These are phyloP conservation scores for Tricholoma terreum DNA, from an alignment of 768 basidiomycete species.

Conservation along the genomic window DNA sequence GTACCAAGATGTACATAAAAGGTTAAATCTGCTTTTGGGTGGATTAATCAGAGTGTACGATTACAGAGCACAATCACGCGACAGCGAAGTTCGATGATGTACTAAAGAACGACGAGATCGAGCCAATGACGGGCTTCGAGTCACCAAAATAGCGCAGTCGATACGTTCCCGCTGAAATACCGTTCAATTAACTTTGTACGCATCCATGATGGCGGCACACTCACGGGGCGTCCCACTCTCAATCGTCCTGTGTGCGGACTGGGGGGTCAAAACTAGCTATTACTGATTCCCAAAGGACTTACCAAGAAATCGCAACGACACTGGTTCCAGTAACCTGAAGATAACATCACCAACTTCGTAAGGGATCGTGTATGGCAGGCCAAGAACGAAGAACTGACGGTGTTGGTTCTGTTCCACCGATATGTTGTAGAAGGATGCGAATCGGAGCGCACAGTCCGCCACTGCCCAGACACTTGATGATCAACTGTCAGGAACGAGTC, in stretches of 20 bases:
- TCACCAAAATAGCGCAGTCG: conserved; percentile 73
- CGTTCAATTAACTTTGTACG: background rate
- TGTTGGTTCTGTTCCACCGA: conserved; percentile 58
- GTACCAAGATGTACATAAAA: background rate
- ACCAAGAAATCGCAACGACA: conserved; percentile 67
- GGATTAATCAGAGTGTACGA: background rate
- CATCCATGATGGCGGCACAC: conserved; percentile 14
- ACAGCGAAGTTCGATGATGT: conserved; percentile 62
- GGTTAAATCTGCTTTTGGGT: background rate
- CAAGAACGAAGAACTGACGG: conserved; percentile 33
- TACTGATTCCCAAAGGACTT: conserved; percentile 16
- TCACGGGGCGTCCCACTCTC: conserved; percentile 57
- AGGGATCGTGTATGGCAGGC: conserved; percentile 1
- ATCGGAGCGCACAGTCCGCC: conserved; percentile 63
- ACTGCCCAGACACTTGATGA: conserved; percentile 42
- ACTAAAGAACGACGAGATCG: conserved; percentile 61
- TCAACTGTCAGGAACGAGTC: conserved; percentile 72
- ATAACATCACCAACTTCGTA: background rate
- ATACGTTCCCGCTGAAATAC: conserved; percentile 60
- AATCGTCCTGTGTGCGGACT: conserved; percentile 47
- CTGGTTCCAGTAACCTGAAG: conserved; percentile 55
- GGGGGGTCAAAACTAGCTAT: conserved; percentile 3
- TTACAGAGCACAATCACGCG: conserved; percentile 27
- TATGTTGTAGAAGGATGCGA: conserved; percentile 77
- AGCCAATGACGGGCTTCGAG: conserved; percentile 65